A percentile compares a stretch with the other conserved stretches of the same genome.
Conservation (phyloP, 208 protist species). For the Acanthamoeba sp. region DNA sequence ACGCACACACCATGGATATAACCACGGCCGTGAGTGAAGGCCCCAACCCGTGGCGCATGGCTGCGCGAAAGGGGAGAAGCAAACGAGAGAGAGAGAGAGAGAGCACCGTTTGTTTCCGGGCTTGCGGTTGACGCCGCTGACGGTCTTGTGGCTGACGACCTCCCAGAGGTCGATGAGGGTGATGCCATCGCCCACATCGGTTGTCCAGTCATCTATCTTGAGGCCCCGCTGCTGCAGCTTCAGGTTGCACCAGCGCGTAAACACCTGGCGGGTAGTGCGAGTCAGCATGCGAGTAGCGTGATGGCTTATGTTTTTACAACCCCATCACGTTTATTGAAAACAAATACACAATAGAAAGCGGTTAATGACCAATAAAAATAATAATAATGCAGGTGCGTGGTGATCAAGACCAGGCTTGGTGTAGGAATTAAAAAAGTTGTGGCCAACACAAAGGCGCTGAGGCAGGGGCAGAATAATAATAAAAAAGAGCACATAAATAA, state of each 20-base stretch:
- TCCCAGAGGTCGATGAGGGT: slow-evolving; percentile 52
- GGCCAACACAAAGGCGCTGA: no score
- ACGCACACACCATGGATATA: no score
- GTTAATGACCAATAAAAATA: background rate
- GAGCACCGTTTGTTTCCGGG: slow-evolving; percentile 39
- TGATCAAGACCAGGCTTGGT: no score
- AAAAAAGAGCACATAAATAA: no score
- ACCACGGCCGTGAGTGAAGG: no score
- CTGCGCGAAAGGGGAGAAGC: no score
- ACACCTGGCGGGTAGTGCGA: background rate
- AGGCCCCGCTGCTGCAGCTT: slow-evolving; percentile 37
- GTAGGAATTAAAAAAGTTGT: no score
- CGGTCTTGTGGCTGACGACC: background rate
- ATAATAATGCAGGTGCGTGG: background rate
- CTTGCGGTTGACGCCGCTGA: slow-evolving; percentile 54
- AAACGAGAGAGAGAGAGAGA: background rate
- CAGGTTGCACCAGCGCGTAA: slow-evolving; percentile 46
- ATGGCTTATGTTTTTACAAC: no score
- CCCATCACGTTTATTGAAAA: no score
- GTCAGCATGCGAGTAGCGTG: no score
- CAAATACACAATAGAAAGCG: background rate
- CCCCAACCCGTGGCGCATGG: no score
- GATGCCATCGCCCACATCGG: slow-evolving; percentile 11
- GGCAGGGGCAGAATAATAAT: no score
- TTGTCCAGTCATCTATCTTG: background rate